These are phyloP conservation scores for Penstemon davidsonii DNA, from an alignment of 257 asterid genomes.

Conservation along the genomic window DNA sequence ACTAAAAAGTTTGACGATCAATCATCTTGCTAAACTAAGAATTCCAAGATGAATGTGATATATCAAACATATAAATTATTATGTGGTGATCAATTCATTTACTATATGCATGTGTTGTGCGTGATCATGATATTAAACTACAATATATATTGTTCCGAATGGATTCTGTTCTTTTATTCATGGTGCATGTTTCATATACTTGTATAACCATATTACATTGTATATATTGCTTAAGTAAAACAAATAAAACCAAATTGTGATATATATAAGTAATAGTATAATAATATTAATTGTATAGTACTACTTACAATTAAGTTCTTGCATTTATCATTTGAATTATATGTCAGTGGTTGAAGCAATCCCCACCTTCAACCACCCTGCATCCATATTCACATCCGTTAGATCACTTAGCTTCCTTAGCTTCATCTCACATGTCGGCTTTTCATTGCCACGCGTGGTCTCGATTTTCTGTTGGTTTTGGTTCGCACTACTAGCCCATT, in stretches of 20 bases:
- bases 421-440: constrained; percentile 43
- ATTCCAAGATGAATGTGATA: too few relatives aligned
- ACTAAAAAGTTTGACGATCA: too few relatives aligned
- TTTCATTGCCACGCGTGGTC: not conserved
- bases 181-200: too few relatives aligned
- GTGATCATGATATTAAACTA: too few relatives aligned
- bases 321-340: not conserved
- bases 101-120: too few relatives aligned
- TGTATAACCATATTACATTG: not conserved
- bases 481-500: constrained; percentile 22
- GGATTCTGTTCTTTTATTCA: not conserved
- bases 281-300: not conserved
- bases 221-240: not conserved
- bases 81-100: too few relatives aligned
- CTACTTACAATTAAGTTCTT: too few relatives aligned
- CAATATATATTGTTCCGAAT: too few relatives aligned
- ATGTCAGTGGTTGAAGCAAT: constrained; percentile 53
- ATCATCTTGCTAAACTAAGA: too few relatives aligned
- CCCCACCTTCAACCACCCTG: constrained; percentile 80
- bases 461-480: not conserved
- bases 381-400: constrained; percentile 56
- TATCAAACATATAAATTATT: too few relatives aligned
- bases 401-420: constrained; percentile 56
- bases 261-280: not conserved
- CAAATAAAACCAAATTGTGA: not conserved